Conservation (phyloP, 192 early-diverging fungal genomes). For the Allomyces macrogynus region DNA sequence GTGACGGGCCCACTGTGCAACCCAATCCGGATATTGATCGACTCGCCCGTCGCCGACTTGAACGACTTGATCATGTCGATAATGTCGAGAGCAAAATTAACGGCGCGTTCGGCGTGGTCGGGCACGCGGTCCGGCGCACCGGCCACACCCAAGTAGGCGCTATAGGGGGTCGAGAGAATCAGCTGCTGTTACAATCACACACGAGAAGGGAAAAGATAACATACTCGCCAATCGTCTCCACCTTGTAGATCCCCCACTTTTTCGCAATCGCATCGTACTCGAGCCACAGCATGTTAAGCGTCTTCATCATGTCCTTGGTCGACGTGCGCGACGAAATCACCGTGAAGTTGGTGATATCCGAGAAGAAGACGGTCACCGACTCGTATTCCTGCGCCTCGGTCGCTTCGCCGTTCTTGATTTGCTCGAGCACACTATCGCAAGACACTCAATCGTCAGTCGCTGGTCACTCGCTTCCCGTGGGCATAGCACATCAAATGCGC, state of each 20-base stretch:
- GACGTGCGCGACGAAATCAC: constrained; percentile 10
- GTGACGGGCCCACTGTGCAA: constrained; percentile 22
- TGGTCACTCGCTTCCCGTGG: no score
- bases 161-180: no score
- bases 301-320: constrained; percentile 21
- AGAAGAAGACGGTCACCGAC: constrained; percentile 20
- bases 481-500: no score
- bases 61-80: constrained; percentile 16
- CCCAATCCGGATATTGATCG: constrained; percentile 20
- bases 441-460: no score
- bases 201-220: no score
- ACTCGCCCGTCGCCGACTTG: constrained; percentile 14
- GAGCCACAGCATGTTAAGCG: constrained; percentile 19
- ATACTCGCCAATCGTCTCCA: constrained; percentile 22
- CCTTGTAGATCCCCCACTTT: constrained; percentile 19
- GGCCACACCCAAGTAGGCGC: constrained; percentile 6
- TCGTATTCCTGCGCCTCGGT: constrained; percentile 15
- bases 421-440: constrained; percentile 6
- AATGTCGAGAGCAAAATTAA: constrained; percentile 13
- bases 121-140: constrained; percentile 2
- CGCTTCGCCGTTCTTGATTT: constrained; percentile 16
- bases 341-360: constrained; percentile 22
- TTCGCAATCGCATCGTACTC: constrained; percentile 21
- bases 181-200: no score
- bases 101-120: constrained; percentile 9